phyloP scores from a whole-genome alignment of 495 filamentous ascomycete genomes.

The Cercophora newfieldiana region DNA sequence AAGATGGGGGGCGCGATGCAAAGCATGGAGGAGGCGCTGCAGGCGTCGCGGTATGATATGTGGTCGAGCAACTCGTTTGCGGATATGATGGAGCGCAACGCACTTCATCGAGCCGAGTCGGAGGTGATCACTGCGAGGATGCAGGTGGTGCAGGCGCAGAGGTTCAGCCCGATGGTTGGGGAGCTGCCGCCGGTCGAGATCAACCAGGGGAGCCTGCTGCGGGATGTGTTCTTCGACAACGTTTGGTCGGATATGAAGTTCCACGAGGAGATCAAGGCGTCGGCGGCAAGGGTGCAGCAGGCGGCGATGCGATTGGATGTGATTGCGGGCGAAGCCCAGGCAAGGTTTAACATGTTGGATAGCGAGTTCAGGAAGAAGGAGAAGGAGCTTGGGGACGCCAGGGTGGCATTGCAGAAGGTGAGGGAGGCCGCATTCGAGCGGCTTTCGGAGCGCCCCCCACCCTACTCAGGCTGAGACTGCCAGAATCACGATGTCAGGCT shows the following conservation, averaged over 20 bases:
- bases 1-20: conserved; percentile 29
- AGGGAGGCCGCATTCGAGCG: conserved; percentile 36
- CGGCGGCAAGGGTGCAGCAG: conserved; percentile 29
- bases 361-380: conserved; percentile 26
- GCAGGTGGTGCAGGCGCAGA: conserved; percentile 36
- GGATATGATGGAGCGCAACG: conserved; percentile 45
- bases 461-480: background rate
- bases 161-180: conserved; percentile 33
- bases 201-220: conserved; percentile 39
- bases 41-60: conserved; percentile 32
- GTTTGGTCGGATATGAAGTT: conserved; percentile 48
- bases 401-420: conserved; percentile 41
- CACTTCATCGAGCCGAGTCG: conserved; percentile 38
- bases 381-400: conserved; percentile 31
- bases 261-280: conserved; percentile 47
- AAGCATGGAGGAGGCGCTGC: conserved; percentile 35
- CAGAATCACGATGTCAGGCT: too few species aligned
- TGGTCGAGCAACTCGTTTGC: conserved; percentile 33
- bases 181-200: conserved; percentile 37
- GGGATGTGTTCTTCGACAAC: conserved; percentile 50
- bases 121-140: conserved; percentile 24
- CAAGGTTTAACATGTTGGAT: conserved; percentile 24
- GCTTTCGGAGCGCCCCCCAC: background rate
- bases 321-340: conserved; percentile 23
- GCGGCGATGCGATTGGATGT: conserved; percentile 26